These are phyloP conservation scores for Aspergillus jensenii DNA, from an alignment of 2,329 filamentous ascomycete genomes.

Conservation along the genomic window DNA sequence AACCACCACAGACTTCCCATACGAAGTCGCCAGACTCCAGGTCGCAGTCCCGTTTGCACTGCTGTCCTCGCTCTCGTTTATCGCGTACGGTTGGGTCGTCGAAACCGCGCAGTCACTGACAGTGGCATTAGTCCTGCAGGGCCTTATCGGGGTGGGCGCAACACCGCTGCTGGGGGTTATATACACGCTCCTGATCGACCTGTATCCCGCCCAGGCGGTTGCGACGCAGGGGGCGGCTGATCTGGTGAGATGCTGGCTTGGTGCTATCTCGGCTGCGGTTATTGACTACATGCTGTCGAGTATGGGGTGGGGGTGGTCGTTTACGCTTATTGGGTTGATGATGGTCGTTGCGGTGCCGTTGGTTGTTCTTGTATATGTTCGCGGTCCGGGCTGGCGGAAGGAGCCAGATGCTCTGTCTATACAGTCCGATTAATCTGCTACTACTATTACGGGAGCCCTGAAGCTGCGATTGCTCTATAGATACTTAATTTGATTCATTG, in stretches of 20 bases:
- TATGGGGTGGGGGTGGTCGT: background rate
- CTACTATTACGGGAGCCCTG: too few relatives aligned
- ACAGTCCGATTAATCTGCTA: too few relatives aligned
- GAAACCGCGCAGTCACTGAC: constrained; percentile 2
- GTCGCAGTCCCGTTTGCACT: constrained; percentile 24
- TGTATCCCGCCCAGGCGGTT: background rate
- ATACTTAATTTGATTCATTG: too few relatives aligned
- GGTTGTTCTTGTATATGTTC: background rate
- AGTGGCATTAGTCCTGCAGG: background rate
- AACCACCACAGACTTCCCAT: constrained; percentile 48
- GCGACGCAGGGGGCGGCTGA: background rate
- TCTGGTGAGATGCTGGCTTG: background rate
- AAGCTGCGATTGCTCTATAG: too few relatives aligned
- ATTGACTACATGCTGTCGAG: background rate
- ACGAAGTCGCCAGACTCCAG: constrained; percentile 30
- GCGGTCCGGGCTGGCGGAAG: background rate
- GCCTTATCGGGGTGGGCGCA: background rate
- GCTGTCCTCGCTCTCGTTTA: constrained; percentile 23
- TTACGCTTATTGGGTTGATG: background rate
- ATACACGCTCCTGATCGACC: background rate
- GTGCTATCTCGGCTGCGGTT: background rate
- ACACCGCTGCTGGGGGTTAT: background rate
- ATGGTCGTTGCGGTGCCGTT: background rate
- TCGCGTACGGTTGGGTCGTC: constrained; percentile 35
- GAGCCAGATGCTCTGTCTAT: background rate